Evolutionary conservation across 352 stramenopile genomes (phyloP), one percentile per base, ranked within the genome.

Genomic region (Nannochloropsis limnetica): DNA sequence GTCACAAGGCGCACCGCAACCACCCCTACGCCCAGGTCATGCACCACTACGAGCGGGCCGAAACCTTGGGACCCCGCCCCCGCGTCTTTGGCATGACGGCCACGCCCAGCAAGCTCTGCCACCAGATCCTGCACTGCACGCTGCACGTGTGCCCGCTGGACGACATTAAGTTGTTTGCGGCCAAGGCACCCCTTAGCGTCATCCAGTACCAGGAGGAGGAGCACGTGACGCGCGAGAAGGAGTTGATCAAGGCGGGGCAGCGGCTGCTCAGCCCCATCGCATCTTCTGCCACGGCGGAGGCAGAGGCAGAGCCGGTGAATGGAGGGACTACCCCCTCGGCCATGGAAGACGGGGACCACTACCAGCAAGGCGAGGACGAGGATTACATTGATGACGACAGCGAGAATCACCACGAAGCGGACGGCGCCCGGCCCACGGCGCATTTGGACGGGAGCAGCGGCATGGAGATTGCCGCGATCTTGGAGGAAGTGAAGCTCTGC

Each of bases 1-100:
- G 92, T 85, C 92, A 96, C 84, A 90, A 94, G 86, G 91, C 93
- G 49, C 91, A 87, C 27, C 94, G 94, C 86, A 91, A 91, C 69
- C 92, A 95, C 43, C 91, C 91, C 82, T 95, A 95, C 86, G 91
- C 91, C 29, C 91, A 94, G 54, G 86, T 95, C 20, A 92, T 94
- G 49, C 92, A 92, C 68, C 88, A 94, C 83, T 95, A 93, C 84
- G 87, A 91, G 43, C 68, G 88, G n/a, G 79, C 84, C 5, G 8
- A 31, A 25, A 20, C n/a, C 25, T 31, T 15, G 25, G 61, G 61
- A 29, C 15, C 61, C 25, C 25, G 90, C 88, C 91, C 91, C 22
- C 88, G 89, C 22, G 90, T 95, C 80, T 95, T 95, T 81, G 92
- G 92, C 37, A 93, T 92, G 20, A 95, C 92, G 11, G 90, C 92